Conservation (phyloP, 1,284 basidiomycete genomes). For the Earliella scabrosa region DNA sequence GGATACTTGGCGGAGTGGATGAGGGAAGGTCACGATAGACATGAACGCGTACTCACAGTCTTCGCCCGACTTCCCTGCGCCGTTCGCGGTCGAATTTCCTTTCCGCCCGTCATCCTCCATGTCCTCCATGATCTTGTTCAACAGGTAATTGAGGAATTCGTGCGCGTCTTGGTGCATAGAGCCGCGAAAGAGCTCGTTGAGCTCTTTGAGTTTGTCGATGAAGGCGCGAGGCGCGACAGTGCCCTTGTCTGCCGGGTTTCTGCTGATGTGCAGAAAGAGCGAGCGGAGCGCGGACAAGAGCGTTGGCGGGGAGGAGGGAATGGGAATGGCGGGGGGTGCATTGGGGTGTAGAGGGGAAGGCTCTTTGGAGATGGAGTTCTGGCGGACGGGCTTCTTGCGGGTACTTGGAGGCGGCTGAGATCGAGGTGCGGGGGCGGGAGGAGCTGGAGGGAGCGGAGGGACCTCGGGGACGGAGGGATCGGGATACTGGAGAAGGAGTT, state of each 20-base stretch:
- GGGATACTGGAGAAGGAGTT: constrained; percentile 68
- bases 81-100: constrained; percentile 19
- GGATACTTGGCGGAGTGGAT: constrained; percentile 45
- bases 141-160: constrained; percentile 94
- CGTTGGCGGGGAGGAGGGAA: constrained; percentile 70
- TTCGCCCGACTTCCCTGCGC: constrained; percentile 44
- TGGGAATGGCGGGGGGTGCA: constrained; percentile 37
- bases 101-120: constrained; percentile 74
- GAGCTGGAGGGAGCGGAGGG: constrained; percentile 25
- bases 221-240: constrained; percentile 88
- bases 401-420: constrained; percentile 44
- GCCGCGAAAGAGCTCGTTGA: constrained; percentile 86
- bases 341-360: constrained; percentile 21
- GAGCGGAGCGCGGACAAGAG: constrained; percentile 91
- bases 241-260: constrained; percentile 77
- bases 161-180: constrained; percentile 96
- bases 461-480: constrained; percentile 46
- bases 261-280: constrained; percentile 84
- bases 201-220: constrained; percentile 87
- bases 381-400: constrained; percentile 33
- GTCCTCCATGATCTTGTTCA: constrained; percentile 94
- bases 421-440: constrained; percentile 45
- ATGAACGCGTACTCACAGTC: constrained; percentile 50
- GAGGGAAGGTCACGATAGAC: neutral
- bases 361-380: constrained; percentile 30